Evolutionary conservation across 2,329 filamentous ascomycete genomes (phyloP), one percentile per base, ranked within the genome.

Genomic region (Trichoderma sp.): DNA sequence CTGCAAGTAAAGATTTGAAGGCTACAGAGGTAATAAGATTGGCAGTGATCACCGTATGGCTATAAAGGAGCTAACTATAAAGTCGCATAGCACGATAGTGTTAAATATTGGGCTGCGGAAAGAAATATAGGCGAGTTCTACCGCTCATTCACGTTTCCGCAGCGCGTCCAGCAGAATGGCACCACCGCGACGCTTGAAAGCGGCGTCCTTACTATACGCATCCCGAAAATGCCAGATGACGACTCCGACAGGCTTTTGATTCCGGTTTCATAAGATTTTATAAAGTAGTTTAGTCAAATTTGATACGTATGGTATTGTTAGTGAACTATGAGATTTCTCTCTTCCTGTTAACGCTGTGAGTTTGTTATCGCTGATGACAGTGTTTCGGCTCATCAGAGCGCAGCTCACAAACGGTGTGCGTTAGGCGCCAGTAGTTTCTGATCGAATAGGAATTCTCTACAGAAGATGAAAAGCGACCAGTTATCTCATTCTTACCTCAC

Each of bases 21-120:
- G 0, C 40, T n/a, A n/a, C 40, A n/a, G 16, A 43, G 40, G 40
- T 43, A 43, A n/a, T n/a, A 4, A 10, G 2, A n/a, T n/a, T 4
- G 16, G n/a, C 2, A 8, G 2, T 10, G 16, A 8, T 8, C 7
- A 8, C 4, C 6, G 10, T 43, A 0, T 13, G 19, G n/a, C 3
- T 6, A 8, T n/a, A 3, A n/a, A 19, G 8, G 40, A 5, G 5
- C 40, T n/a, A 27, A 80, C 64, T 77, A 80, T 40, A 16, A 8
- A 13, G 16, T n/a, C n/a, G 8, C 13, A 7, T 7, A 43, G 40
- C 40, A 43, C 40, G 40, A 43, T 3, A 43, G 19, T 43, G 77
- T 80, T 71, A 88, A 87, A 79, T 93, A 88, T 84, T 93, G 91
- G 91, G 80, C 88, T 69, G 82, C 82, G 60, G 88, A 91, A 80